Evolutionary conservation across 148 eudicot genomes (phyloP), one percentile per base, ranked within the genome.

Genomic region (Silene latifolia): DNA sequence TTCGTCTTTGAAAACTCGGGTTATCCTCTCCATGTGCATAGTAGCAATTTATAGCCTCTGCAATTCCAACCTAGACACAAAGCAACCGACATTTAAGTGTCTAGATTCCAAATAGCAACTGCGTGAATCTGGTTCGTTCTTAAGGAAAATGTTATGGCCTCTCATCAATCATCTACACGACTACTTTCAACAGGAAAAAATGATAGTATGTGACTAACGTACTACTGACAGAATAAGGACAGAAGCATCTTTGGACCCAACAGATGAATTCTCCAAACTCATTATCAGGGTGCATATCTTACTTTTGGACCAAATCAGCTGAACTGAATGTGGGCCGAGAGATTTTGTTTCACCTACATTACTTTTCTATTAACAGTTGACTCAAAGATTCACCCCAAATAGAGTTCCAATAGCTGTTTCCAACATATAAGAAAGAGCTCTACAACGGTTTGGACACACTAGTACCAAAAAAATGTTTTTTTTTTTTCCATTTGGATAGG

Each of bases 31-130:
- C 98, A 81, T 89, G 92, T 20, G 97, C 97, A 80, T 95, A 95
- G 69, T 95, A 95, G 83, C 99, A 95, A 74, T 92, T 90, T 74
- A 95, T 80, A 78, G 94, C 97, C 84, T 92, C 94, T 77, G 71
- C 86, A 82, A 85, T 92, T 81, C 96, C 93, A 82, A 95, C 98
- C 98, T 95, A 79, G 69, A 27, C 80, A 78, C 62, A 76, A 29
- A 72, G 21, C 80, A 64, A 80, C 46, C 32, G 54, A 73, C 9
- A 62, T 27, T 57, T 13, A 81, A 68, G n/a, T 7, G 35, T 67
- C 66, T 42, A n/a, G 48, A 59, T 39, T 13, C 17, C 42, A 62
- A 14, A 64, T 9, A 63, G 46, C 17, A 66, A 67, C 53, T 58
- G 5, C 27, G 71, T 23, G 19, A 69, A 75, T 20, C 59, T 19